A percentile compares a stretch with the other conserved stretches of the same genome.
phyloP scores from a whole-genome alignment of 2,329 filamentous ascomycete species.

The Ophiostoma himal-ulmi region DNA sequence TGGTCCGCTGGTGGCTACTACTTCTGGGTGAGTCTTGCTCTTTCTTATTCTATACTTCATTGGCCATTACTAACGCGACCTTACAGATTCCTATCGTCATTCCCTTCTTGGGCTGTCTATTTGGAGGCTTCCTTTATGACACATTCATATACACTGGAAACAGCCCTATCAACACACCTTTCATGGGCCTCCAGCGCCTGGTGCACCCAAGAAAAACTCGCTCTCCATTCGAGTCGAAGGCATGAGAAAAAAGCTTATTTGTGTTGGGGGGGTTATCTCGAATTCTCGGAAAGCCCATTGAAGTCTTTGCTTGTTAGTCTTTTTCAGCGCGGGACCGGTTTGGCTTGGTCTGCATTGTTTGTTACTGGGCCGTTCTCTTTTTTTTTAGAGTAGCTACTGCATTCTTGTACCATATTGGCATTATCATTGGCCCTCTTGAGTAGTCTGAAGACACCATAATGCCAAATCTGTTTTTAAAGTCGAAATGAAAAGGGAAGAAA shows the following conservation, averaged over 20 bases:
- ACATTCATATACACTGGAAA: constrained; percentile 62
- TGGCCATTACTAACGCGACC: neutral
- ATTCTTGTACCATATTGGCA: neutral
- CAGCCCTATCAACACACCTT: constrained; percentile 64
- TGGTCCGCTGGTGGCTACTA: constrained; percentile 27
- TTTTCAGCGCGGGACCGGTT: neutral
- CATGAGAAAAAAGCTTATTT: neutral
- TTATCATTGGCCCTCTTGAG: neutral
- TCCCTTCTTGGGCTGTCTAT: constrained; percentile 58
- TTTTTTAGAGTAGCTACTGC: neutral
- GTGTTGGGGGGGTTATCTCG: neutral
- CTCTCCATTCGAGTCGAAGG: constrained; percentile 34
- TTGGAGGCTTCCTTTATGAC: constrained; percentile 63
- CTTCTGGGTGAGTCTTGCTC: constrained; percentile 23
- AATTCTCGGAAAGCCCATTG: neutral
- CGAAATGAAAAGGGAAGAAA: too few relatives aligned
- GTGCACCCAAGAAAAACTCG: constrained; percentile 31
- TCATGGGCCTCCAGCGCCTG: constrained; percentile 55
- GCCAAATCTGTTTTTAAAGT: neutral
- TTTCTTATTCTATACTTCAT: neutral
- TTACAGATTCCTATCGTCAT: constrained; percentile 63
- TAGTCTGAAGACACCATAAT: neutral
- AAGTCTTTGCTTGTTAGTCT: neutral
- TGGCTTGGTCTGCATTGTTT: neutral
- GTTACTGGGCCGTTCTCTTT: neutral